Evolutionary conservation across 345 rosid genomes (phyloP).

Genomic region (Carallia pectinifolia): DNA sequence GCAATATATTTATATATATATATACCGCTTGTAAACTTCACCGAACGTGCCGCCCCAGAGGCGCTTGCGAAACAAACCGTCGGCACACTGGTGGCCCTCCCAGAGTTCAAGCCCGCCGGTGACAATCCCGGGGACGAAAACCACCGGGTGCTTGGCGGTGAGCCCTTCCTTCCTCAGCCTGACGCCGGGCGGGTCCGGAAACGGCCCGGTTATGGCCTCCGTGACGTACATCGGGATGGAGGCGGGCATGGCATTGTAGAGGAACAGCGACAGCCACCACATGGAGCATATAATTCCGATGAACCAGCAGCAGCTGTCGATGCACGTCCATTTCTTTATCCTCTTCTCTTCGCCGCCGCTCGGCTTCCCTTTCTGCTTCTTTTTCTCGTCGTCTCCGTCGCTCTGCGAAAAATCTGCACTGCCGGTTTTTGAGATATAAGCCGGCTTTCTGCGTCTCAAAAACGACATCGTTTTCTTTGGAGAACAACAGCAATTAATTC

Average conservation of each 20-base stretch:
- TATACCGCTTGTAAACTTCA: conserved; percentile 57
- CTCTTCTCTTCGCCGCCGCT: neutral
- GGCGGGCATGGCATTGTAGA: conserved; percentile 55
- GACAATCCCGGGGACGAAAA: conserved; percentile 70
- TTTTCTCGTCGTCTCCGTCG: conserved; percentile 11
- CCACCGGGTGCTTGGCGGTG: conserved; percentile 55
- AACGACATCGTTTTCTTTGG: conserved; percentile 1
- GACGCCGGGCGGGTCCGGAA: conserved; percentile 62
- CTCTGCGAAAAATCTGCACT: conserved; percentile 7
- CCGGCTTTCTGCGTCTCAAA: conserved; percentile 36
- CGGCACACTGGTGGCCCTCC: conserved; percentile 69
- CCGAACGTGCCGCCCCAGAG: conserved; percentile 76
- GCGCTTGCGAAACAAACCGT: conserved; percentile 60
- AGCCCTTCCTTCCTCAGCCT: conserved; percentile 57
- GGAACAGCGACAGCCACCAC: conserved; percentile 62
- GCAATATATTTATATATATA: no score
- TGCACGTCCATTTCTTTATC: conserved; percentile 41
- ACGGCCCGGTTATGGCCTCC: conserved; percentile 61
- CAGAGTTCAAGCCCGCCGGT: conserved; percentile 68
- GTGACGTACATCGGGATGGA: conserved; percentile 62
- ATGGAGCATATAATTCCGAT: conserved; percentile 47
- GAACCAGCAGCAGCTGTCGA: conserved; percentile 66
- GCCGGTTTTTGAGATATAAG: neutral
- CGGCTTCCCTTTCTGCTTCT: conserved; percentile 10
- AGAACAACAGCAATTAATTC: no score